Base-by-base conservation (phyloP, 2,329 filamentous ascomycete species). In the Diaporthe sp. region DNA sequence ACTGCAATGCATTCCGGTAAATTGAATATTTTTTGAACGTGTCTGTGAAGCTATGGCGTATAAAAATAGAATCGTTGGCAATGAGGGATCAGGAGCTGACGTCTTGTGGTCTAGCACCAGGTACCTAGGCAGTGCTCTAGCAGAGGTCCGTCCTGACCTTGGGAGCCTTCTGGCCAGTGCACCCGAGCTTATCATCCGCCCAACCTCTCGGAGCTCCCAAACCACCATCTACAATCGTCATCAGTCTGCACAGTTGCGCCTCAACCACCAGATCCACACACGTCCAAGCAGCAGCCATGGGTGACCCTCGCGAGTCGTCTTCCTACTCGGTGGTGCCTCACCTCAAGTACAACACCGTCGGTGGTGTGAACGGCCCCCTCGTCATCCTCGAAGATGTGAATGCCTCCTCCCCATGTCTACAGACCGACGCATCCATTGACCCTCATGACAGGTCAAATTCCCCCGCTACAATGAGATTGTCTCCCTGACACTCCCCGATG, bases 381-480 rank as follows among this genome's bases (percentile, higher is more conserved):
- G 97, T 99, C 83, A 96, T 99, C 82, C 91, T 99, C 79, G 97
- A 98, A 84, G 97, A 97, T 91, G 96, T 86, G 75, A 63, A 74
- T 59, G 76, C 61, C 63, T 71, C 35, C 32, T 63, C 37, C 73
- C 63, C 51, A 25, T 47, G n/a, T 66, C 50, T 68, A 47, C 79
- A 81, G 42, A 69, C 55, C 63, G 22, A 59, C 68, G 58, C 10
- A 59, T 35, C 61, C n/a, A 68, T 80, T 83, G 77, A 82, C 76
- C 70, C 25, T 25, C 25, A 17, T 68, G 72, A 69, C 82, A 97
- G 94, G 95, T 99, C 89, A 99, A 99, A 93, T 97, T 95, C 85
- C 97, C 97, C 77, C 90, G 92, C 83, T 99, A 94, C 90, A 98
- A 98, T 86, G 97, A 99, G 87, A 99, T 99, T 84, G 97, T 99